Evolutionary conservation across 768 basidiomycete genomes (phyloP), one percentile per base, ranked within the genome.

Genomic region (Melanogaster broomeanus): DNA sequence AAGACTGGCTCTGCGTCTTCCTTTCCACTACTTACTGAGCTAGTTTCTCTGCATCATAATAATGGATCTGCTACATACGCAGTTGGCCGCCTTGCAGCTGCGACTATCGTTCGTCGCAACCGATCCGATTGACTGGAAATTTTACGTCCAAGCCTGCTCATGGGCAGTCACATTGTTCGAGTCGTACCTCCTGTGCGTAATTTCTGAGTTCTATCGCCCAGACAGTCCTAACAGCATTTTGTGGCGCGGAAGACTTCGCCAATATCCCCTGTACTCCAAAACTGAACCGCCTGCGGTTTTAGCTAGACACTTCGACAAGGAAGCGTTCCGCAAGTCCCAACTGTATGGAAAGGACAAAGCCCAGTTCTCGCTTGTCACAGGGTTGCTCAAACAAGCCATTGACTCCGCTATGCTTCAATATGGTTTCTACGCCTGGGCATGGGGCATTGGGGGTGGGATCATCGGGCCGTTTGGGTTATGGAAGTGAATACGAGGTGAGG

Each of bases 261-360:
- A 98, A 69, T 89, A 90, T 61, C 90, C 90, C 3, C 75, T 90
- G 41, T 95, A 93, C 66, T 85, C 83, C 8, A 92, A 86, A 61
- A 79, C 76, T 0, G 75, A 77, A 33, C 93, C 90, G 0, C 92
- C 93, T 1, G 64, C 79, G 3, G 83, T 81, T 3, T 80, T 97
- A 3, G 83, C 81, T 4, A 69, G 69, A 2, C 86, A 93, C 65
- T 85, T 95, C 60, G 77, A 79, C 15, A 64, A 72, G 10, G 81
- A 86, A 3, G 84, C 83, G 13, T 96, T 95, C 68, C 76, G 83
- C 54, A 97, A 97, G 62, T 94, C 93, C 0, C 96, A 99, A 67
- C 73, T 78, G 37, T 99, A 99, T 72, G 93, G 93, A 18, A 83
- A 80, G 45, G 90, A 93, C 79, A 97, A 97, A 72, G 90, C 93